phyloP scores from a whole-genome alignment of 2,329 filamentous ascomycete genomes.

The Shiraia sp. region DNA sequence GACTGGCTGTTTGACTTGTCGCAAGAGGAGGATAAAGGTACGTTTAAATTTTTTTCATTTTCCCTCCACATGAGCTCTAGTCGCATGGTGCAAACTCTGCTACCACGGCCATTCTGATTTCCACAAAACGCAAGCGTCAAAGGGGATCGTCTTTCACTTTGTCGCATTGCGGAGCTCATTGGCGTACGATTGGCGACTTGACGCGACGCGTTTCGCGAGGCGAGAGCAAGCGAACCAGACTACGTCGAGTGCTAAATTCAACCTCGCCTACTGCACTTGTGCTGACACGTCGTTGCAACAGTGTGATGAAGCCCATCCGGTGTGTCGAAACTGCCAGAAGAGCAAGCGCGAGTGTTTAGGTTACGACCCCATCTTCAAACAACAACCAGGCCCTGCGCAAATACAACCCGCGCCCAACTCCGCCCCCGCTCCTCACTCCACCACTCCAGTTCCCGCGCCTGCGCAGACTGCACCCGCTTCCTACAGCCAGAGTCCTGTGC shows the following conservation, averaged over 20 bases:
- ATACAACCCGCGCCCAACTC: constrained; percentile 71
- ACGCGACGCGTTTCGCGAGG: constrained; percentile 38
- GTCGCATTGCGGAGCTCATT: constrained; percentile 21
- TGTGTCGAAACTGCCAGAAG: constrained; percentile 88
- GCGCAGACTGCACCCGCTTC: constrained; percentile 37
- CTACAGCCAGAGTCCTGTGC: constrained; percentile 45
- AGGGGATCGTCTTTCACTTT: not conserved
- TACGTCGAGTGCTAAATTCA: constrained; percentile 24
- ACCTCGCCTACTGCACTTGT: constrained; percentile 26
- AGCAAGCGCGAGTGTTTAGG: constrained; percentile 85
- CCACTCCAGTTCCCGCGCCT: constrained; percentile 34
- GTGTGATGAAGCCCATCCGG: constrained; percentile 96
- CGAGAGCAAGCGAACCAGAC: constrained; percentile 27
- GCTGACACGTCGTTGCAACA: constrained; percentile 48
- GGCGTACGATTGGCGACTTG: constrained; percentile 21
- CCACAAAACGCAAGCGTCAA: not conserved
- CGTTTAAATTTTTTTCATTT: constrained; percentile 11
- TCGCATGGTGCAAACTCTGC: constrained; percentile 7
- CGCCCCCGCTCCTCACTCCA: constrained; percentile 39
- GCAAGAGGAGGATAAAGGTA: constrained; percentile 72
- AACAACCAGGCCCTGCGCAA: constrained; percentile 68
- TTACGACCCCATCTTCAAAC: constrained; percentile 86
- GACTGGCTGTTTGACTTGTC: constrained; percentile 66
- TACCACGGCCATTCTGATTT: not conserved
- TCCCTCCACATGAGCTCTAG: not conserved